A percentile compares a stretch with the other conserved stretches of the same genome.
Evolutionary conservation across 495 filamentous ascomycete genomes (phyloP).

Genomic region (Xanthoparmelia taractica): DNA sequence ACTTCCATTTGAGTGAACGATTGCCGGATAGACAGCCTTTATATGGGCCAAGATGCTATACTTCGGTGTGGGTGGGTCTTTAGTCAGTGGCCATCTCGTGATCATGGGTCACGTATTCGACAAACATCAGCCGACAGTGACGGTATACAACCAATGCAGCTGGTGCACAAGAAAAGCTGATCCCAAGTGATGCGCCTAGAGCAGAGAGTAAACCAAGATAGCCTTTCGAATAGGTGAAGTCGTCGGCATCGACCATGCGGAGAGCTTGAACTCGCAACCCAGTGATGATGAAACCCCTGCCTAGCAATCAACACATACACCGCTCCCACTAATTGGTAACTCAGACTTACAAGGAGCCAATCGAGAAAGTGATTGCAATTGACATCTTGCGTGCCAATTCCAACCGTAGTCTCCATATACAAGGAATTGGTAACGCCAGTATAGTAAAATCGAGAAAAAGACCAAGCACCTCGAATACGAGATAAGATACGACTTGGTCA

Average conservation of each 20-base stretch:
- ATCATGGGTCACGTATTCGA: too few relatives aligned
- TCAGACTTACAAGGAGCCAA: constrained; percentile 11
- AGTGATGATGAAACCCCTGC: constrained; percentile 27
- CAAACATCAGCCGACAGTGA: background rate
- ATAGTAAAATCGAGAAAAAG: constrained; percentile 25
- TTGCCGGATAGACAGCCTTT: too few relatives aligned
- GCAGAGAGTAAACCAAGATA: constrained; percentile 29
- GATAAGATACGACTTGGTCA: constrained; percentile 25
- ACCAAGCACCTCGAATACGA: constrained; percentile 24
- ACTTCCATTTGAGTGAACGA: too few relatives aligned
- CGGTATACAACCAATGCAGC: background rate
- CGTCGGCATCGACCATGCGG: constrained; percentile 19
- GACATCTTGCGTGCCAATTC: background rate
- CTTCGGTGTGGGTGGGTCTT: too few relatives aligned
- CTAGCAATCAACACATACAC: background rate
- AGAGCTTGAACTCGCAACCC: constrained; percentile 27
- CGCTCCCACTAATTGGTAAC: background rate
- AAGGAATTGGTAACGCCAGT: constrained; percentile 6
- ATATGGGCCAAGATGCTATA: too few relatives aligned
- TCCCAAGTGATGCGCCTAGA: constrained; percentile 24
- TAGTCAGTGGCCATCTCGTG: too few relatives aligned
- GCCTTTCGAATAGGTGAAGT: constrained; percentile 28
- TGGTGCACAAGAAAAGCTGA: constrained; percentile 20
- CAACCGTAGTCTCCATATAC: constrained; percentile 1
- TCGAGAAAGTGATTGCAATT: background rate